Percentiles rank a stretch among this genome's conserved stretches.
Conservation (phyloP, 345 rosid species). For the Corchorus capsularis region DNA sequence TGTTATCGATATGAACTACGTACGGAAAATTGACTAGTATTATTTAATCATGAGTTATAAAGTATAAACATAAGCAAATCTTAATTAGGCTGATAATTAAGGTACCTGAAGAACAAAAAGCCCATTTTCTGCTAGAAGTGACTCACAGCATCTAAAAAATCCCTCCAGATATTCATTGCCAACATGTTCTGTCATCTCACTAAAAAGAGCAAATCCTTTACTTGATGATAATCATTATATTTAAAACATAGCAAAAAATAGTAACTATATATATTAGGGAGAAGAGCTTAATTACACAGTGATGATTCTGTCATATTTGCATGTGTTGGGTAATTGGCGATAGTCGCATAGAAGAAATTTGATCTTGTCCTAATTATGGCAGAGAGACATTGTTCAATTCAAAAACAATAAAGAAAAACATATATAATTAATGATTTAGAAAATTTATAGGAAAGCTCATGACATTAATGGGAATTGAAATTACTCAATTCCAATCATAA, state of each 20-base stretch:
- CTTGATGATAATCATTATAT: neutral
- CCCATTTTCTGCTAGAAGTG: constrained; percentile 68
- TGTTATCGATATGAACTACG: too few relatives aligned
- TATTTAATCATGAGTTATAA: too few relatives aligned
- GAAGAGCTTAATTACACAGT: constrained; percentile 52
- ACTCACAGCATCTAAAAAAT: constrained; percentile 68
- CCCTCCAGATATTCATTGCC: constrained; percentile 90
- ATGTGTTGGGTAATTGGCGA: constrained; percentile 54
- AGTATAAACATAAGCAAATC: too few relatives aligned
- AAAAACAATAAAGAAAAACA: neutral
- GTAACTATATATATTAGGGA: neutral
- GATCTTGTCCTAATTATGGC: constrained; percentile 49
- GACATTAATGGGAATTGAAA: too few relatives aligned
- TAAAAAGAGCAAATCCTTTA: constrained; percentile 25
- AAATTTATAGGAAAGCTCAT: too few relatives aligned
- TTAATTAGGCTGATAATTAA: neutral
- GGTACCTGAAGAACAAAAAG: constrained; percentile 74
- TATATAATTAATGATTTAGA: constrained; percentile 9
- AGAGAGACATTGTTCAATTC: neutral
- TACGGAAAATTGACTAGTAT: too few relatives aligned
- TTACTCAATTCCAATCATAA: too few relatives aligned
- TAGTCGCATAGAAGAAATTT: constrained; percentile 68
- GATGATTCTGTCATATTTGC: constrained; percentile 72
- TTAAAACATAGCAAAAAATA: too few relatives aligned
- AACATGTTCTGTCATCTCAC: constrained; percentile 88